phyloP scores from a whole-genome alignment of 2,329 filamentous ascomycete genomes.

The Botrytis squamosa region DNA sequence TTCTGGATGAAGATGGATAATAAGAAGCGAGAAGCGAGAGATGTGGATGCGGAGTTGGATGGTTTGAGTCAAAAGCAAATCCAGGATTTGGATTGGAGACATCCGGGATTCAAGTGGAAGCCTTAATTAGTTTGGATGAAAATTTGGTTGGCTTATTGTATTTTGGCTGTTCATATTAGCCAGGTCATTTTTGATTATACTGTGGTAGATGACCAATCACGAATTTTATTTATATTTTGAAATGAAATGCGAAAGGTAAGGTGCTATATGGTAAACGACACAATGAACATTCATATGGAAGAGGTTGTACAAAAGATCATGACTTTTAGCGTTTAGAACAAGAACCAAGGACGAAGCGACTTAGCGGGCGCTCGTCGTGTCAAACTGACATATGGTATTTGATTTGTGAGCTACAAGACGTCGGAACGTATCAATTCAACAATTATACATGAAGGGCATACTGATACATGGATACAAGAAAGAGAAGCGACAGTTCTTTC shows the following conservation, averaged over 20 bases:
- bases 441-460: too few species aligned
- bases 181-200: neutral
- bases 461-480: too few species aligned
- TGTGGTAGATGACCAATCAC: neutral
- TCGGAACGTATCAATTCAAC: too few species aligned
- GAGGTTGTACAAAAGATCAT: too few species aligned
- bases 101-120: constrained; percentile 64
- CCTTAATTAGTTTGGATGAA: neutral
- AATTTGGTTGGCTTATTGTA: neutral
- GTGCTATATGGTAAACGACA: neutral
- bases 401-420: too few species aligned
- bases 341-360: too few species aligned
- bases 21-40: constrained; percentile 51
- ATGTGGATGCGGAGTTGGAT: constrained; percentile 55
- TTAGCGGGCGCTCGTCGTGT: too few species aligned
- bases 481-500: too few species aligned
- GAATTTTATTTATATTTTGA: neutral
- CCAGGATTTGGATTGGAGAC: constrained; percentile 63
- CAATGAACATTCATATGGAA: neutral
- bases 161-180: neutral
- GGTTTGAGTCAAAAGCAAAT: constrained; percentile 54
- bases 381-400: too few species aligned
- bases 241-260: neutral
- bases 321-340: too few species aligned
- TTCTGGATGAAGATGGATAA: constrained; percentile 66